Base-by-base conservation (phyloP, 805 yeast genomes). In the Candida gorgasii region DNA sequence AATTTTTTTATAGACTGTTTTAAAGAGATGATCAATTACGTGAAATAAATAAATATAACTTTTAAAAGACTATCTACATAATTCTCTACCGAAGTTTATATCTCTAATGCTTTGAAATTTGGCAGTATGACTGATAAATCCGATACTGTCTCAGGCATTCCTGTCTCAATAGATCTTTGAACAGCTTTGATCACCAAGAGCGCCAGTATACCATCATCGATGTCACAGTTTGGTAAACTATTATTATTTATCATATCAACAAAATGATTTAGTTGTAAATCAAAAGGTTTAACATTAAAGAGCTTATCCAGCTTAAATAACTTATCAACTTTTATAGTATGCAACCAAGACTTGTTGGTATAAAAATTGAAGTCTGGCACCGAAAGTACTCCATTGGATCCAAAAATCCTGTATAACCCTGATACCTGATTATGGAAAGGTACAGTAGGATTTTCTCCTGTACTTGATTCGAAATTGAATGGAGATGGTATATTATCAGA, bases 361-460 rank as follows among this genome's bases (percentile, higher is more conserved):
- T 60, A 64, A 9, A 67, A 48, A 15, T 53, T 58, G 49, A 67
- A 47, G 41, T 66, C 73, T 2, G 73, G 73, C 4, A 67, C 51
- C 15, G 69, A 63, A 13, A 66, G 51, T 1, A 72, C 66, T 1
- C 72, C 72, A 18, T 59, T 53, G n/a, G 67, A 54, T 2, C 72
- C 73, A 55, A 65, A 67, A 5, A 67, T 54, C 26, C 69, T 49
- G 44, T 67, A 67, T 39, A 65, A 52, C 2, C 73, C 72, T 32
- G 56, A 49, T 8, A 59, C 49, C 11, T 48, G 56, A 9, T 58
- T 57, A 43, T 60, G 54, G 22, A 49, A 49, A 1, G 72, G 72
- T 14, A 67, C 53, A 12, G 53, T 56, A 12, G 72, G 72, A 50
- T 67, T 67, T 45, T 67, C 72, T 5, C 72, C 72, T 2, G 72